A percentile compares a stretch with the other conserved stretches of the same genome.
Evolutionary conservation across 768 basidiomycete genomes (phyloP).

Genomic region (Mycena rosella): DNA sequence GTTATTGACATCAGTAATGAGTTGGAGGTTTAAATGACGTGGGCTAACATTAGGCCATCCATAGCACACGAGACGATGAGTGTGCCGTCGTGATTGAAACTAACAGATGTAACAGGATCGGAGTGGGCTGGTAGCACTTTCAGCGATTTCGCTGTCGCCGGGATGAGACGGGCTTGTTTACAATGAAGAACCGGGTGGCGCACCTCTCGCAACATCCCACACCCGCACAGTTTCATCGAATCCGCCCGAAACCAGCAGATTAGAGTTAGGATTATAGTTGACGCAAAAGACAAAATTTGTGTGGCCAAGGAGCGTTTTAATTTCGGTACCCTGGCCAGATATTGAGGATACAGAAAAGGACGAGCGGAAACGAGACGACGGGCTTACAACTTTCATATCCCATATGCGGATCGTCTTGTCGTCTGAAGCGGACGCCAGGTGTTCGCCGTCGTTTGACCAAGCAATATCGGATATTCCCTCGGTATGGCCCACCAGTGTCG

Average conservation of each 20-base stretch:
- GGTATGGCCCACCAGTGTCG: slow-evolving; percentile 81
- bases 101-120: slow-evolving; percentile 95
- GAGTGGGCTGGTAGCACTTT: slow-evolving; percentile 95
- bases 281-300: slow-evolving; percentile 96
- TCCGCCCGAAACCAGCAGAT: slow-evolving; percentile 92
- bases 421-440: slow-evolving; percentile 93
- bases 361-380: slow-evolving; percentile 19
- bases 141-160: slow-evolving; percentile 78
- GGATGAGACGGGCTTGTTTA: slow-evolving; percentile 3
- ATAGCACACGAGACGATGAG: slow-evolving; percentile 95
- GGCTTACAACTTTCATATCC: slow-evolving; percentile 75
- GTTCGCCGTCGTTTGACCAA: slow-evolving; percentile 87
- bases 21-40: slow-evolving; percentile 17
- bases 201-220: slow-evolving; percentile 96
- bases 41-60: slow-evolving; percentile 93
- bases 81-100: slow-evolving; percentile 95
- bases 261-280: slow-evolving; percentile 91
- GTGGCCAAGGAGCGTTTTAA: slow-evolving; percentile 84
- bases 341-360: slow-evolving; percentile 25
- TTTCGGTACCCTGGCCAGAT: slow-evolving; percentile 62
- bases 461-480: slow-evolving; percentile 92
- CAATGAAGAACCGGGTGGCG: slow-evolving; percentile 17
- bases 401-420: slow-evolving; percentile 92
- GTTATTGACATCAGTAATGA: slow-evolving; percentile 16
- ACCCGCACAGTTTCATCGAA: slow-evolving; percentile 96